phyloP scores from a whole-genome alignment of 148 eudicot genomes.

The Salicornia ramosissima region DNA sequence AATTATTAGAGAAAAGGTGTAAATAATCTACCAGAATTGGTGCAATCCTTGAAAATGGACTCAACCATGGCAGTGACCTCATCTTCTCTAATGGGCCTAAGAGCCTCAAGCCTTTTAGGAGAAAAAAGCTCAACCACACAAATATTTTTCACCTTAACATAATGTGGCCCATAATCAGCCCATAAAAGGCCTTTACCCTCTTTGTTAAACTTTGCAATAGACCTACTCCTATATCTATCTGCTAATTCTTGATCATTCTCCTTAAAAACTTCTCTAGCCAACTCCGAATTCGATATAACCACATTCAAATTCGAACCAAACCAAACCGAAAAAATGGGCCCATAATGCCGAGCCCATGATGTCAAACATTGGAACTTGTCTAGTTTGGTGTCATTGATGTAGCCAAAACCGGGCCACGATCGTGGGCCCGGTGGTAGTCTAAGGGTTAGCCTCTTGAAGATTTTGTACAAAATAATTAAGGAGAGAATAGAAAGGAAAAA shows the following conservation, averaged over 20 bases:
- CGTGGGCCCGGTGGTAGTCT: slow-evolving; percentile 37
- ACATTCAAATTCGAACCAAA: slow-evolving; percentile 60
- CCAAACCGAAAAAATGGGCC: slow-evolving; percentile 60
- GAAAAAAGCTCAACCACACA: slow-evolving; percentile 69
- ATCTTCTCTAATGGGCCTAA: slow-evolving; percentile 77
- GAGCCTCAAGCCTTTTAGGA: slow-evolving; percentile 60
- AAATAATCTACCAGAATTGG: slow-evolving; percentile 38
- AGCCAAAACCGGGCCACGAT: slow-evolving; percentile 23
- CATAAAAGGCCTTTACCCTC: slow-evolving; percentile 69
- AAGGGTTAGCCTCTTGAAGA: slow-evolving; percentile 25
- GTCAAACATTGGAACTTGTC: slow-evolving; percentile 22
- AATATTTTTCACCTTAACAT: slow-evolving; percentile 75
- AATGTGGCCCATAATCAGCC: slow-evolving; percentile 93
- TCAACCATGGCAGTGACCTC: slow-evolving; percentile 89
- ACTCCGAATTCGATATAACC: slow-evolving; percentile 49
- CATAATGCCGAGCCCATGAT: slow-evolving; percentile 30
- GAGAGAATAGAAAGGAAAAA: slow-evolving; percentile 16
- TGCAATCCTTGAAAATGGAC: slow-evolving; percentile 44
- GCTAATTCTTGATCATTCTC: slow-evolving; percentile 71
- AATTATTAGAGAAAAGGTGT: too few relatives aligned
- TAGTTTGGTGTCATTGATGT: slow-evolving; percentile 18
- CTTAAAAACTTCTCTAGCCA: slow-evolving; percentile 67
- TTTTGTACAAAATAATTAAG: slow-evolving; percentile 10
- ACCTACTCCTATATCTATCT: slow-evolving; percentile 52
- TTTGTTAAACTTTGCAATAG: slow-evolving; percentile 47